These are phyloP conservation scores for Aspergillus texensis DNA, from an alignment of 2,329 filamentous ascomycete species.

Conservation along the genomic window DNA sequence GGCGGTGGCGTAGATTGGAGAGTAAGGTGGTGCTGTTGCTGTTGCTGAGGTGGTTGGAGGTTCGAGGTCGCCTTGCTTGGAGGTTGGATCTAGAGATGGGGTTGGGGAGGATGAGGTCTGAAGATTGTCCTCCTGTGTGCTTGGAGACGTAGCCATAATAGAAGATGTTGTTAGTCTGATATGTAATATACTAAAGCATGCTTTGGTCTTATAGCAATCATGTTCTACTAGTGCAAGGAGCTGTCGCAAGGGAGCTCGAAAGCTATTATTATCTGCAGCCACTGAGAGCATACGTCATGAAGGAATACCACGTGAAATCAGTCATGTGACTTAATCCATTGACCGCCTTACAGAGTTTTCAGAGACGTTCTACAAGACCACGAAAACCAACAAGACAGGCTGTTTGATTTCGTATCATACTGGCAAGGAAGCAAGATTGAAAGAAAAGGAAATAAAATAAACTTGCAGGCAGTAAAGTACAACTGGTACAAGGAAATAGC, in stretches of 20 bases:
- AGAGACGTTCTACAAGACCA: not conserved
- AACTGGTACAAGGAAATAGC: conserved; percentile 48
- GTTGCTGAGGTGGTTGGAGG: conserved; percentile 18
- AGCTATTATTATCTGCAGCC: not conserved
- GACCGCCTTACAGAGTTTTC: conserved; percentile 3
- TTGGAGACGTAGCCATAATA: conserved; percentile 11
- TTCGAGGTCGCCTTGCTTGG: not conserved
- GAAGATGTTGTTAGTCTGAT: not conserved
- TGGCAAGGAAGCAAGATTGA: conserved; percentile 17
- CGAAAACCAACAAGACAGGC: not conserved
- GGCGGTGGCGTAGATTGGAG: conserved; percentile 30
- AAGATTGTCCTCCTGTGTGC: not conserved
- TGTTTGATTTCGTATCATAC: conserved; percentile 9
- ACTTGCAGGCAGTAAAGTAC: conserved; percentile 54
- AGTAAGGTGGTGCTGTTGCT: conserved; percentile 35
- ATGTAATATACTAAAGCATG: not conserved
- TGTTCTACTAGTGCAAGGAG: not conserved
- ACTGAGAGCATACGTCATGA: not conserved
- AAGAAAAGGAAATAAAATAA: conserved; percentile 44
- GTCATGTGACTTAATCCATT: not conserved
- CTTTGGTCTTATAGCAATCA: not conserved
- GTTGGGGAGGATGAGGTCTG: conserved; percentile 1
- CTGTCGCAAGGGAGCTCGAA: not conserved
- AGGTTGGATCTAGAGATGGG: conserved; percentile 1
- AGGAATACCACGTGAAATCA: not conserved